Evolutionary conservation across 257 asterid species (phyloP), one percentile per base, ranked within the genome.

Genomic region (Misopates orontium): DNA sequence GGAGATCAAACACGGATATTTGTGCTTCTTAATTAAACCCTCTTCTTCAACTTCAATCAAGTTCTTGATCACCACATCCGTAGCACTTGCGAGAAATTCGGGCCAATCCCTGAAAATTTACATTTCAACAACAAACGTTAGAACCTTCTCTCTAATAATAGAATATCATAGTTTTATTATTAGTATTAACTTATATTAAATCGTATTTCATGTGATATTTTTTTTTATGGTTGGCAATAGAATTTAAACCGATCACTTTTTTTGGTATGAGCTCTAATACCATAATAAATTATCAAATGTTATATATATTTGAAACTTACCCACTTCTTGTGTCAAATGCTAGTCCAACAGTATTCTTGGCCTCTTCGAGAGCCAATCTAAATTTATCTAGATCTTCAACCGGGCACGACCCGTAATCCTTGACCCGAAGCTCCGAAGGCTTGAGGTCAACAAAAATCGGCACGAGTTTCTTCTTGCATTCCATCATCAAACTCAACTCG

Each of bases 371-470:
- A 15, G 98, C 95, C 50, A 66, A 20, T 5, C 67, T 60, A 59
- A 84, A 91, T 67, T 73, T 72, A 4, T 62, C 79, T 36, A 86
- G 39, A 0, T 91, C 94, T 52, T 72, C 50, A 0, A 60, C 23
- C 1, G 80, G 61, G 39, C 84, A 60, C 1, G 61, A 70, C 14
- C 84, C 84, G 52, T 76, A 52, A 44, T 83, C 89, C 50, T 74
- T 78, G 15, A 86, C 88, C 0, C 65, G 78, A 53, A 91, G 91
- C 59, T 91, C 90, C 0, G 96, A 91, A 1, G 98, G 98, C 23
- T 91, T 91, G 0, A 88, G 76, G 64, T 88, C 89, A 56, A 88
- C 79, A 58, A 91, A 91, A 57, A 90, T 24, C 0, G 96, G 98
- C 18, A 91, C 83, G 10, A 91, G 79, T 73, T 24, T 68, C 72